These are phyloP conservation scores for Aspergillus pseudoviridinutans DNA, from an alignment of 2,329 filamentous ascomycete genomes.

Conservation along the genomic window DNA sequence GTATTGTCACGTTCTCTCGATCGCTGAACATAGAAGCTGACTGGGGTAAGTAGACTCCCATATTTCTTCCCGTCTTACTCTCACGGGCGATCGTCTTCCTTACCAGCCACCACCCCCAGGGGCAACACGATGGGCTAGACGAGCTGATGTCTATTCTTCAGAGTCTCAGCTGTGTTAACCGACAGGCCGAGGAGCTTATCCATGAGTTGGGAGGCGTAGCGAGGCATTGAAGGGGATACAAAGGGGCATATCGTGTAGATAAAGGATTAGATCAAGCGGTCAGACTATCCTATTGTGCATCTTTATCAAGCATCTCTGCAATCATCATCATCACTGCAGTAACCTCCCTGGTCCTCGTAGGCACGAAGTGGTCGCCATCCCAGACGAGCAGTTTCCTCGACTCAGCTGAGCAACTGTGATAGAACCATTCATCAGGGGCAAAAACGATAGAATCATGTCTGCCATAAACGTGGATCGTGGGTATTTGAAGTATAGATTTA, in stretches of 20 bases:
- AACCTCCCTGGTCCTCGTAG: constrained; percentile 65
- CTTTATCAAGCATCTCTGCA: background rate
- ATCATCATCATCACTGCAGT: background rate
- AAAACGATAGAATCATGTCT: constrained; percentile 46
- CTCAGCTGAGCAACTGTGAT: constrained; percentile 53
- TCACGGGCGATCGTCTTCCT: background rate
- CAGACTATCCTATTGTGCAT: background rate
- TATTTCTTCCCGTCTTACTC: background rate
- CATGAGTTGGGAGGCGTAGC: background rate
- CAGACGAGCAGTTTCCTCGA: constrained; percentile 62
- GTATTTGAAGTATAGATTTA: constrained; percentile 45
- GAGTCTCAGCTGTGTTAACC: background rate
- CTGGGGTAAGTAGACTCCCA: background rate
- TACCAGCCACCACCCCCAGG: background rate
- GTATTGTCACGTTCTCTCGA: background rate
- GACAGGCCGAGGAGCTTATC: background rate
- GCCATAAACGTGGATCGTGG: constrained; percentile 67
- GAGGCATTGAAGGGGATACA: too few species aligned
- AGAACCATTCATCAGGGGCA: background rate
- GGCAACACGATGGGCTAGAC: background rate
- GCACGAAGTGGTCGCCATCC: constrained; percentile 68
- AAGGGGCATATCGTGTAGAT: background rate
- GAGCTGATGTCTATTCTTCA: background rate
- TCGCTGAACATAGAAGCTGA: background rate
- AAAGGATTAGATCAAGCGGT: background rate